Evolutionary conservation across 2,329 filamentous ascomycete genomes (phyloP).

Genomic region (Dryadomyces quercus-mongolicae): DNA sequence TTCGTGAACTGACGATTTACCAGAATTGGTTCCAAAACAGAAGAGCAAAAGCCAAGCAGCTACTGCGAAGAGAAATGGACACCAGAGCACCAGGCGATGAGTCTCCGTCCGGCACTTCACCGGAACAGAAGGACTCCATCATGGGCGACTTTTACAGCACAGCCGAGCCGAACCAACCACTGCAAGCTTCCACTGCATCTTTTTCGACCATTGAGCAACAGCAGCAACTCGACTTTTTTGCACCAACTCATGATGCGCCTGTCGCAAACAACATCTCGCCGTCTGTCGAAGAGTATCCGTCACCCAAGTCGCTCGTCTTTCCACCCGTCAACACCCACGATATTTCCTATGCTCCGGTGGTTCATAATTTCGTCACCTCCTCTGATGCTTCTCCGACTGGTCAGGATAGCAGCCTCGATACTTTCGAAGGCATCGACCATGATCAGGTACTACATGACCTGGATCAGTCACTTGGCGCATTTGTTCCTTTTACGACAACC

Average conservation of each 20-base stretch:
- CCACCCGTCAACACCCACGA: constrained; percentile 3
- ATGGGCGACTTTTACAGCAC: constrained; percentile 20
- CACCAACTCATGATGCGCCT: neutral
- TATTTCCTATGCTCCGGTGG: constrained; percentile 3
- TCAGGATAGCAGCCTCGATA: neutral
- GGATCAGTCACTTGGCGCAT: constrained; percentile 4
- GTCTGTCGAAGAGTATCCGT: constrained; percentile 13
- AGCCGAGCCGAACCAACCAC: constrained; percentile 19
- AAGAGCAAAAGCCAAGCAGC: constrained; percentile 52
- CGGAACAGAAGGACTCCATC: constrained; percentile 16
- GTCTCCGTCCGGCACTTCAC: constrained; percentile 21
- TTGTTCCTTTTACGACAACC: constrained; percentile 4
- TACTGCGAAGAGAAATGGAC: constrained; percentile 39
- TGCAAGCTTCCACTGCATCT: constrained; percentile 24
- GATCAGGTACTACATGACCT: constrained; percentile 3
- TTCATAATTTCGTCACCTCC: constrained; percentile 5
- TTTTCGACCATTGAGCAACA: constrained; percentile 18
- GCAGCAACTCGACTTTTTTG: neutral
- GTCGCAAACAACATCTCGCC: constrained; percentile 4
- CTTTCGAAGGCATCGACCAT: neutral
- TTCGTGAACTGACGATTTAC: neutral
- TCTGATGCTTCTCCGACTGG: neutral
- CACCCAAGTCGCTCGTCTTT: constrained; percentile 12
- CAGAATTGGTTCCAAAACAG: constrained; percentile 62
- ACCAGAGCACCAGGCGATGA: constrained; percentile 28